Evolutionary conservation across 2,329 filamentous ascomycete species (phyloP).

Genomic region (Davidsoniella virescens): DNA sequence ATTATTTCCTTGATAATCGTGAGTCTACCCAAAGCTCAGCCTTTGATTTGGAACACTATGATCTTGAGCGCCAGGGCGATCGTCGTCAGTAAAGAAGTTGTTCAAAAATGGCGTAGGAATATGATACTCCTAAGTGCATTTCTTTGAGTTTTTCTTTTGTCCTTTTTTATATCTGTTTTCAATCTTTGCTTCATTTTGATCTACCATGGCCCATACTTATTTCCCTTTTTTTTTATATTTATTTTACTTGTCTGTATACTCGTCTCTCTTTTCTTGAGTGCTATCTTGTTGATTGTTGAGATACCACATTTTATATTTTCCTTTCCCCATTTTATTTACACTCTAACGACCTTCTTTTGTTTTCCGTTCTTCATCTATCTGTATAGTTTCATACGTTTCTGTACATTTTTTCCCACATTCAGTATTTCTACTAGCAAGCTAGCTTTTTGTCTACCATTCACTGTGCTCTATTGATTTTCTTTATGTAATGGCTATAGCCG

Average conservation of each 20-base stretch:
- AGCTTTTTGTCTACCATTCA: too few relatives aligned
- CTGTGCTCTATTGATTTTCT: too few relatives aligned
- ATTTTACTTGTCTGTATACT: neutral
- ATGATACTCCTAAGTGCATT: neutral
- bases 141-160: neutral
- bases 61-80: slow-evolving; percentile 6
- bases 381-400: too few relatives aligned
- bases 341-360: neutral
- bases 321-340: neutral
- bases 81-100: slow-evolving; percentile 1
- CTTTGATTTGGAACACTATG: slow-evolving; percentile 10
- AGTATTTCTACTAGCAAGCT: too few relatives aligned
- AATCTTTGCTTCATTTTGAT: neutral
- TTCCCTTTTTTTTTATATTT: neutral
- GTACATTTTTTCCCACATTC: too few relatives aligned
- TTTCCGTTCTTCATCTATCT: neutral
- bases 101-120: neutral
- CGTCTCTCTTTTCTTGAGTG: neutral
- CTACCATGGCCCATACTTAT: neutral
- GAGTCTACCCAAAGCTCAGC: slow-evolving; percentile 10
- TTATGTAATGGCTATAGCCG: too few relatives aligned
- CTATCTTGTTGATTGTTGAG: slow-evolving; percentile 5
- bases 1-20: slow-evolving; percentile 15
- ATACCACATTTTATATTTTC: slow-evolving; percentile 7
- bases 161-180: slow-evolving; percentile 4